Conservation (phyloP, 441 rosid genomes). For the Pelargonium myrrhifolium region DNA sequence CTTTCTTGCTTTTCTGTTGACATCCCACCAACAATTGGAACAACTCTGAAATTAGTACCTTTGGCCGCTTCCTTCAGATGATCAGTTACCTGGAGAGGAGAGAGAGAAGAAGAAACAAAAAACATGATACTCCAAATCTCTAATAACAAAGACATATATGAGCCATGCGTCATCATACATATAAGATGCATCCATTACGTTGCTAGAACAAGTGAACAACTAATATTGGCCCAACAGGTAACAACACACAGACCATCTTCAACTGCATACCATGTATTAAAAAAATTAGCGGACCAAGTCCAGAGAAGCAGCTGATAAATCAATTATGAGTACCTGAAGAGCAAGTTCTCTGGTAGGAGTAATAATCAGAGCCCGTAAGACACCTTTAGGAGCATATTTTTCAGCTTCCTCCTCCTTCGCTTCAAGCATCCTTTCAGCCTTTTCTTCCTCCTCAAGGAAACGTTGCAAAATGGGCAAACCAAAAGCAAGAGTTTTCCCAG, state of each 20-base stretch:
- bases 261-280: background rate
- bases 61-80: slow-evolving; percentile 72
- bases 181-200: background rate
- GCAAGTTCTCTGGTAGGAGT: slow-evolving; percentile 97
- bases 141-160: background rate
- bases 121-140: background rate
- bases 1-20: slow-evolving; percentile 89
- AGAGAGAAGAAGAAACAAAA: background rate
- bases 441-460: slow-evolving; percentile 77
- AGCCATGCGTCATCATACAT: background rate
- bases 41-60: slow-evolving; percentile 55
- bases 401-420: slow-evolving; percentile 55
- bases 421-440: slow-evolving; percentile 40
- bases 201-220: background rate
- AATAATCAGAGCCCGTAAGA: slow-evolving; percentile 78
- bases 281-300: slow-evolving; percentile 6
- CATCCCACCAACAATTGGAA: slow-evolving; percentile 95
- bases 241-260: slow-evolving; percentile 1
- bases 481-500: slow-evolving; percentile 98
- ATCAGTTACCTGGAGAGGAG: slow-evolving; percentile 59
- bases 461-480: slow-evolving; percentile 95
- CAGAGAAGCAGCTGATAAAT: slow-evolving; percentile 19
- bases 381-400: slow-evolving; percentile 55
- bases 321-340: slow-evolving; percentile 51
- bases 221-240: background rate